Conservation (phyloP, 352 stramenopile genomes). For the Thalassiosira ordinaria region DNA sequence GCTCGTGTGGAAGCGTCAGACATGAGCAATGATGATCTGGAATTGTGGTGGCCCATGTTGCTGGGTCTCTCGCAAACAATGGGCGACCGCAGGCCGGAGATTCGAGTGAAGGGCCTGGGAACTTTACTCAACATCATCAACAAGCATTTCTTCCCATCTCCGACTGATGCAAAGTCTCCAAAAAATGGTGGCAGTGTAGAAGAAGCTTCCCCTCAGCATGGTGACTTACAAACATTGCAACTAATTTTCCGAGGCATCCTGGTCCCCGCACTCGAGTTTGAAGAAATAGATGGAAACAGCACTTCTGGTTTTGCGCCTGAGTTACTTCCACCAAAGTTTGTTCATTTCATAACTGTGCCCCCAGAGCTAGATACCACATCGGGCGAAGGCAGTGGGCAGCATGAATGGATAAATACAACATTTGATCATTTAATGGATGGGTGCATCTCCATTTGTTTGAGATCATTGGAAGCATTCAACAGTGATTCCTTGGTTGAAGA, state of each 20-base stretch:
- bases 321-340: conserved; percentile 75
- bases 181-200: conserved; percentile 23
- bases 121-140: conserved; percentile 77
- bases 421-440: conserved; percentile 84
- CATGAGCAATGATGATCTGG: conserved; percentile 68
- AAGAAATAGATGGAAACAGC: conserved; percentile 68
- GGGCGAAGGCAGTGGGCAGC: conserved; percentile 24
- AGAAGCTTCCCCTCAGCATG: conserved; percentile 45
- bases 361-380: conserved; percentile 19
- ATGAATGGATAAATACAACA: conserved; percentile 79
- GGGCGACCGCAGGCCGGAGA: conserved; percentile 89
- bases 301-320: conserved; percentile 54
- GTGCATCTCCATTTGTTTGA: conserved; percentile 72
- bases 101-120: conserved; percentile 80
- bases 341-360: conserved; percentile 72
- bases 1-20: conserved; percentile 20
- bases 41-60: conserved; percentile 96
- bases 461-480: conserved; percentile 69
- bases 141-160: conserved; percentile 76
- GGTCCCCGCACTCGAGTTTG: conserved; percentile 78
- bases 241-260: conserved; percentile 81
- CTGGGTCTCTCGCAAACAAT: conserved; percentile 94
- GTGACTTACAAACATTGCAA: conserved; percentile 77
- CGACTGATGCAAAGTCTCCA: conserved; percentile 28
- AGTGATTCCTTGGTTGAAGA: conserved; percentile 79